phyloP scores from a whole-genome alignment of 768 basidiomycete species.

The Roridomyces roridus region DNA sequence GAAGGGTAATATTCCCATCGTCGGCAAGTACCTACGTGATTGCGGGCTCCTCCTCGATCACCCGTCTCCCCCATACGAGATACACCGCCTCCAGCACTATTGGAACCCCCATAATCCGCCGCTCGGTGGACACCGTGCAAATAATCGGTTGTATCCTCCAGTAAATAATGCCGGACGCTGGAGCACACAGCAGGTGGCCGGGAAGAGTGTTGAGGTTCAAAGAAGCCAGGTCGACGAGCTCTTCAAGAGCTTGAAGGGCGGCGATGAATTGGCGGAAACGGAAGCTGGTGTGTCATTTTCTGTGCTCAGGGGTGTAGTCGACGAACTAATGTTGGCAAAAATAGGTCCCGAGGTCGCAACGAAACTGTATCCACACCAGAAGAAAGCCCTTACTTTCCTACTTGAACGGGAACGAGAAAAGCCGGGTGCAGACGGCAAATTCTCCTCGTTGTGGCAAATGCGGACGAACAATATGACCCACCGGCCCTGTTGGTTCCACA shows the following conservation, averaged over 20 bases:
- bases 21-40: constrained; percentile 77
- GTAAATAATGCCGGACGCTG: constrained; percentile 53
- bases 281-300: constrained; percentile 75
- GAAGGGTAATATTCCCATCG: constrained; percentile 87
- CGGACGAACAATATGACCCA: constrained; percentile 55
- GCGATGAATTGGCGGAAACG: constrained; percentile 86
- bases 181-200: constrained; percentile 59
- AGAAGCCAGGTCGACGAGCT: constrained; percentile 93
- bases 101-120: constrained; percentile 90
- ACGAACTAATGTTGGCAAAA: constrained; percentile 20
- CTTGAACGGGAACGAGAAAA: constrained; percentile 85
- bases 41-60: constrained; percentile 79
- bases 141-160: constrained; percentile 24
- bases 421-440: constrained; percentile 59
- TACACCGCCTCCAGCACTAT: constrained; percentile 70
- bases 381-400: constrained; percentile 95
- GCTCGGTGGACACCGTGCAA: constrained; percentile 58
- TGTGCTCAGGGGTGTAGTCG: constrained; percentile 21
- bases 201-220: constrained; percentile 90
- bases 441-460: constrained; percentile 76
- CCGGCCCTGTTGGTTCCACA: constrained; percentile 70
- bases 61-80: constrained; percentile 72
- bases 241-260: constrained; percentile 87
- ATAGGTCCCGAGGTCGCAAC: constrained; percentile 79
- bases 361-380: constrained; percentile 94